Evolutionary conservation across 2,329 filamentous ascomycete species (phyloP), one percentile per base, ranked within the genome.

Genomic region (Fusarium armeniacum): DNA sequence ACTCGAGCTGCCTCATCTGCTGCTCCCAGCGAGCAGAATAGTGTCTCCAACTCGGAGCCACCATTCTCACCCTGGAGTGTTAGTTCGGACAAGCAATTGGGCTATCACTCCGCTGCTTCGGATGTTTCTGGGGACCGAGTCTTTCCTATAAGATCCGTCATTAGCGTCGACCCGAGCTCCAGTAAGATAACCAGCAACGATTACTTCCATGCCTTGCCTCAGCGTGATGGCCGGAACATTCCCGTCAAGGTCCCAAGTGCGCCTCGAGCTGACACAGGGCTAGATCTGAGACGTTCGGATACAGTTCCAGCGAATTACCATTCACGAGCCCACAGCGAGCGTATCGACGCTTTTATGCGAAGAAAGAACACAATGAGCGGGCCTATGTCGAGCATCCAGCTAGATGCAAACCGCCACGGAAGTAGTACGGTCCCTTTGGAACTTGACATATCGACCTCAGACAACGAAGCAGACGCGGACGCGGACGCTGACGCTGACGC

Each of bases 141-240:
- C 7, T 95, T 92, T 59, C 92, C 92, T n/a, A 91, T 95, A 33
- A 88, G 91, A 50, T 94, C 91, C n/a, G 90, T 93, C 44, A 84
- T 95, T 26, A 92, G 88, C 9, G 87, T 94, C 41, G 89, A 92
- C 71, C 87, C 87, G 9, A 57, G 62, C n/a, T 79, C 78, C 18
- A 71, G 70, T 52, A 78, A 80, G 81, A 84, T 75, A 65, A 73
- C 78, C 7, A 75, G 71, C 46, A 81, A 83, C 13, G 80, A 81
- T n/a, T 80, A 80, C 62, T 80, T 81, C 51, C 70, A 78, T 10
- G 75, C 77, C 44, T 52, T 73, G 64, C 74, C 78, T 26, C 76
- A 81, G 28, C 73, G 76, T 24, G 79, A 76, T 32, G 65, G 65
- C n/a, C 75, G 78, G 44, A 68, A 63, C n/a, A 76, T 79, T 50